Evolutionary conservation across 805 yeast genomes (phyloP).

Genomic region (Candida pini): DNA sequence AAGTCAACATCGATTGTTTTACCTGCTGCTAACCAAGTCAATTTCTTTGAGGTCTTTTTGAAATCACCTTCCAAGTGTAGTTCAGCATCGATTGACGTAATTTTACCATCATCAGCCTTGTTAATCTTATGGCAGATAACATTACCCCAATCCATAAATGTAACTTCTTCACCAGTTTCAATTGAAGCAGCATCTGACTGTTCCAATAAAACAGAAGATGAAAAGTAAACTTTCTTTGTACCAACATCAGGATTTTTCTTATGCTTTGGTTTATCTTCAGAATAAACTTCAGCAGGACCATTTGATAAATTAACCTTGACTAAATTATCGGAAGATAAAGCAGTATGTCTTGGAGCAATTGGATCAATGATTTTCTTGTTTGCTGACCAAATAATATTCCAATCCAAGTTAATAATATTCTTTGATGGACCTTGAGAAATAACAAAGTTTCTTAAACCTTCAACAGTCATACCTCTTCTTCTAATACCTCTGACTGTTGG

Average conservation of each 20-base stretch:
- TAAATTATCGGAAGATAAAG: constrained; percentile 57
- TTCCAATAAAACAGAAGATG: constrained; percentile 65
- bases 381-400: constrained; percentile 97
- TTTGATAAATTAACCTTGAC: constrained; percentile 63
- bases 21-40: constrained; percentile 88
- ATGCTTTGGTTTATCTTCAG: constrained; percentile 83
- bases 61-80: constrained; percentile 93
- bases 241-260: constrained; percentile 94
- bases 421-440: constrained; percentile 96
- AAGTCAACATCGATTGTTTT: constrained; percentile 71
- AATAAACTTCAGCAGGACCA: constrained; percentile 58
- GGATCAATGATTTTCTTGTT: constrained; percentile 98
- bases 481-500: constrained; percentile 99
- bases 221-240: constrained; percentile 66
- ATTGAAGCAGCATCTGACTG: constrained; percentile 72
- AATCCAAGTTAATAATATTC: constrained; percentile 93
- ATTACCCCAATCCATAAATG: constrained; percentile 99
- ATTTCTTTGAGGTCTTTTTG: constrained; percentile 90
- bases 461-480: constrained; percentile 99
- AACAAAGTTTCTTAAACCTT: constrained; percentile 91
- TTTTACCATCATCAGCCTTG: constrained; percentile 47
- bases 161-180: constrained; percentile 82
- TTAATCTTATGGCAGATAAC: constrained; percentile 67
- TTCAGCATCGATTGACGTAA: constrained; percentile 64
- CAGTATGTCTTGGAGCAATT: constrained; percentile 91